phyloP scores from a whole-genome alignment of 768 basidiomycete genomes.

The Pisolithus marmoratus region DNA sequence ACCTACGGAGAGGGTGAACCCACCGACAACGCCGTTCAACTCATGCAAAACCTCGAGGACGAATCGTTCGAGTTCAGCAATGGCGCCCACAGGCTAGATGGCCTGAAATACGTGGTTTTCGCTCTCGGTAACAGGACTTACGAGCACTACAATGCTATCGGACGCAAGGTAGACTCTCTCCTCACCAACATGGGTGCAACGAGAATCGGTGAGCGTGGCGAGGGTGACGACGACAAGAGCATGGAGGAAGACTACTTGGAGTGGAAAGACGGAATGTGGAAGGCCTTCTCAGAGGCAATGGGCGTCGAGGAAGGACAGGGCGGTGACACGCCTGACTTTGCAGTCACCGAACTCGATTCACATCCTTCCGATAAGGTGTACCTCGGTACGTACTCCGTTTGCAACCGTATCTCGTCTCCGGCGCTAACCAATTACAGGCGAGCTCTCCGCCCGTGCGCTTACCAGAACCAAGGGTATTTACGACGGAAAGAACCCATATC shows the following conservation, averaged over 20 bases:
- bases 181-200: slow-evolving; percentile 75
- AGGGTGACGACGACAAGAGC: slow-evolving; percentile 98
- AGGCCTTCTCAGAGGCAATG: slow-evolving; percentile 74
- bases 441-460: slow-evolving; percentile 92
- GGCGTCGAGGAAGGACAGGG: slow-evolving; percentile 94
- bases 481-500: slow-evolving; percentile 95
- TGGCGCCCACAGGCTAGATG: slow-evolving; percentile 67
- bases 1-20: slow-evolving; percentile 99
- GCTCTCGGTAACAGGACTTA: slow-evolving; percentile 91
- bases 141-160: slow-evolving; percentile 94
- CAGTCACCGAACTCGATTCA: slow-evolving; percentile 74
- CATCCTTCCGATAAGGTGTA: slow-evolving; percentile 87
- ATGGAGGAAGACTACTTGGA: slow-evolving; percentile 99
- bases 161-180: slow-evolving; percentile 67
- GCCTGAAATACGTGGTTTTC: slow-evolving; percentile 93
- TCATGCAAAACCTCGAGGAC: slow-evolving; percentile 90
- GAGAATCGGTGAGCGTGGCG: slow-evolving; percentile 85
- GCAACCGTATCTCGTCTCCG: background rate
- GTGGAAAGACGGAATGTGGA: slow-evolving; percentile 99
- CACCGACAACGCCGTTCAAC: slow-evolving; percentile 93
- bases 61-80: slow-evolving; percentile 83
- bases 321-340: slow-evolving; percentile 91
- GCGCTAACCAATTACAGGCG: slow-evolving; percentile 45
- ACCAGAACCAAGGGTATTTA: slow-evolving; percentile 93
- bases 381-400: slow-evolving; percentile 51